phyloP scores from a whole-genome alignment of 495 filamentous ascomycete species.

The Penicillium egyptiacum region DNA sequence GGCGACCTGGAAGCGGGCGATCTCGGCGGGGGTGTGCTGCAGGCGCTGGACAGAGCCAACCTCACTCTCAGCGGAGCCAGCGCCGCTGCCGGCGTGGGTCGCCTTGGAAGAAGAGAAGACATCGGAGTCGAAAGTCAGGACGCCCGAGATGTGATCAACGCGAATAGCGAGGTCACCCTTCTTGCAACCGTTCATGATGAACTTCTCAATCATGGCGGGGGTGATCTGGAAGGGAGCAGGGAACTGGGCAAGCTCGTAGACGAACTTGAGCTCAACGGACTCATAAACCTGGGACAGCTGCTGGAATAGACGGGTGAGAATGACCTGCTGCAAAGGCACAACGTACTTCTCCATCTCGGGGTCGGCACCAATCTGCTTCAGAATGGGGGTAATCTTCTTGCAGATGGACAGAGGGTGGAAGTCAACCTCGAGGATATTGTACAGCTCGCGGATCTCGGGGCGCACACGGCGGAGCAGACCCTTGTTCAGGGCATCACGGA shows the following conservation, averaged over 20 bases:
- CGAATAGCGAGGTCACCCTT: conserved; percentile 97
- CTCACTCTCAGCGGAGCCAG: conserved; percentile 88
- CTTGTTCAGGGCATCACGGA: conserved; percentile 95
- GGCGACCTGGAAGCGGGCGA: conserved; percentile 90
- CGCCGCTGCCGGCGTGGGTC: conserved; percentile 76
- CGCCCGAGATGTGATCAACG: conserved; percentile 89
- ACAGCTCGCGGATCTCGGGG: conserved; percentile 91
- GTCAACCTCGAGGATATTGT: conserved; percentile 97
- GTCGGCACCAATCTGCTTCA: conserved; percentile 90
- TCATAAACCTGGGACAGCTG: conserved; percentile 99
- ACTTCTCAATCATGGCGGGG: conserved; percentile 93
- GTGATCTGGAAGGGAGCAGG: conserved; percentile 95
- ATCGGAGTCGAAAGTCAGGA: conserved; percentile 96
- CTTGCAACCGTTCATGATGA: conserved; percentile 99
- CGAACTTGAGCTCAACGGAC: conserved; percentile 91
- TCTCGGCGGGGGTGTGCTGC: conserved; percentile 96
- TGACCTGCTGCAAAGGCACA: conserved; percentile 92
- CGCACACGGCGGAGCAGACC: conserved; percentile 86
- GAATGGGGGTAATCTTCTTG: conserved; percentile 97
- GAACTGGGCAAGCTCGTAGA: conserved; percentile 91
- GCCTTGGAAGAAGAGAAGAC: conserved; percentile 97
- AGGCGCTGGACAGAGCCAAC: conserved; percentile 85
- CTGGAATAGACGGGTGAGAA: conserved; percentile 96
- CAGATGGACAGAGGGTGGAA: conserved; percentile 99
- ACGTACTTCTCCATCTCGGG: conserved; percentile 97